These are phyloP conservation scores for Microascus cirrosus DNA, from an alignment of 2,329 filamentous ascomycete genomes.

Conservation along the genomic window DNA sequence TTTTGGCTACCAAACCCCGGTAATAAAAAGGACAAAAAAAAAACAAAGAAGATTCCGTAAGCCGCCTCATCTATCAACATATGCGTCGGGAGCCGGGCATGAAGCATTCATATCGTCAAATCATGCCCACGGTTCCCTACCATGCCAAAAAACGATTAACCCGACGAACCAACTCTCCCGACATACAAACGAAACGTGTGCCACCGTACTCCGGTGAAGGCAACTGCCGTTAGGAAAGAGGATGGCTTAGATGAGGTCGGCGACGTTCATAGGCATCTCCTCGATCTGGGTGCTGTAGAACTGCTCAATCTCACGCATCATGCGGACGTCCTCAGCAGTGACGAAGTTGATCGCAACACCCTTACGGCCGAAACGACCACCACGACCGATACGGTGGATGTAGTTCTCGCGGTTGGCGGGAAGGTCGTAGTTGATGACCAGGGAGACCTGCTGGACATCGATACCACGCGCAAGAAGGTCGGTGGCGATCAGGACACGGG, in stretches of 20 bases:
- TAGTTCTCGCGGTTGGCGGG: constrained; percentile 99
- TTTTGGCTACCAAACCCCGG: constrained; percentile 1
- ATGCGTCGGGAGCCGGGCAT: constrained; percentile 1
- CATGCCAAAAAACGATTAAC: not conserved
- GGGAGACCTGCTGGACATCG: constrained; percentile 97
- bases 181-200: not conserved
- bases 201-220: not conserved
- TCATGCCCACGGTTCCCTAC: not conserved
- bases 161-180: not conserved
- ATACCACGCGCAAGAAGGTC: constrained; percentile 98
- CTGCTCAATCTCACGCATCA: constrained; percentile 99
- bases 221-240: not conserved
- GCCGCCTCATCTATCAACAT: constrained; percentile 6
- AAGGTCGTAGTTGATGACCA: constrained; percentile 99
- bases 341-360: constrained; percentile 99
- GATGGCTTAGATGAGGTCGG: constrained; percentile 53
- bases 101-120: not conserved
- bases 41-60: constrained; percentile 2
- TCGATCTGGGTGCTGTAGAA: constrained; percentile 99
- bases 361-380: constrained; percentile 99
- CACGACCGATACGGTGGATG: constrained; percentile 99
- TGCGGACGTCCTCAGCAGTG: constrained; percentile 95
- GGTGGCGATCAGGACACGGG: constrained; percentile 95
- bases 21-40: not conserved
- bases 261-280: constrained; percentile 98